Evolutionary conservation across 2,329 filamentous ascomycete genomes (phyloP), one percentile per base, ranked within the genome.

Genomic region (Ophiostoma angusticollis): DNA sequence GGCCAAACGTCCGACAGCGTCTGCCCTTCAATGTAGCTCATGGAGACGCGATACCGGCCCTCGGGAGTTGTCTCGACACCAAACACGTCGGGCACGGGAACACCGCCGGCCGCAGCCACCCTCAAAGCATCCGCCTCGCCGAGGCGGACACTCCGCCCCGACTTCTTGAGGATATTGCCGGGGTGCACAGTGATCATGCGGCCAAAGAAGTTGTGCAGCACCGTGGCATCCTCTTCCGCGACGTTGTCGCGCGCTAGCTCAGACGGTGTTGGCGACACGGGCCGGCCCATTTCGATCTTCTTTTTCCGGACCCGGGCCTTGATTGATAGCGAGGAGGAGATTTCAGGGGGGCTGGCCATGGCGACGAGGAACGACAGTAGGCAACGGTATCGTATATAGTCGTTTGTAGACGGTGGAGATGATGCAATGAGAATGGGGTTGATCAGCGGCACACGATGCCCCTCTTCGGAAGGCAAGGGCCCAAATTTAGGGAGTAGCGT

Each of bases 1-100:
- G 46, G 44, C 54, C 54, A 55, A 2, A 52, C 17, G 12, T 49
- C 39, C n/a, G 50, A 44, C 9, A 57, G 54, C 4, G 43, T 31
- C 32, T 52, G 30, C 3, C 54, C 52, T 31, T 48, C 18, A 14
- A 54, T 41, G 22, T 52, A 52, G 5, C 40, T 42, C 52, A 58
- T 55, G 2, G 36, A 16, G 22, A 54, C 52, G 28, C 28, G 38
- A n/a, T 27, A 33, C 13, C 46, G 12, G 6, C 50, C 49, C 12
- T 53, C 45, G 11, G 45, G 22, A 12, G 40, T 45, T 7, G 19
- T 35, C 22, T 49, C 23, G 23, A 33, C 41, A 3, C 45, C 32
- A 31, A 46, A 43, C 6, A 53, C 47, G 27, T 21, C 24, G 8
- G 53, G 54, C 2, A 43, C 52, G 8, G 50, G 50, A 17, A 56